Base-by-base conservation (phyloP, 139 green algal species). In the Chlamydomonas incerta region DNA sequence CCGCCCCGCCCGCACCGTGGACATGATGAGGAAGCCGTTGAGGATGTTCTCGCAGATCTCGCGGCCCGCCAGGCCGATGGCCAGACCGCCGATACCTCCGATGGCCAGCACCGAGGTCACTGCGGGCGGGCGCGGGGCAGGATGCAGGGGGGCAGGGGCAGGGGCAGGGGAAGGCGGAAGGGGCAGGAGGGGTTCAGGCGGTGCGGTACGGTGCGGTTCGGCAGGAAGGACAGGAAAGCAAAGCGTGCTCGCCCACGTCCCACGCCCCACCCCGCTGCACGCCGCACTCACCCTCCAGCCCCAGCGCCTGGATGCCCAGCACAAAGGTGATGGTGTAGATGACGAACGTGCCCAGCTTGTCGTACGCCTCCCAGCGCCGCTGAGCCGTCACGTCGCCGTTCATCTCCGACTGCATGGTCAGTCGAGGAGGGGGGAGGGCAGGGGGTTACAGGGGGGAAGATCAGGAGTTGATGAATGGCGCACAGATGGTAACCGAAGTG, bases 31-130 rank as follows among this genome's bases (percentile, higher is more conserved):
- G 80, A 98, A 94, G 68, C 96, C 96, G 52, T 96, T 98, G 85
- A 98, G 97, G 46, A 98, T 89, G 86, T 98, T 98, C 79, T 98
- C 96, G 76, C 97, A 93, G 70, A 98, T 98, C 90, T 98, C 96
- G 0, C 96, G 89, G 65, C 96, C 96, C 0, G 96, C 96, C 82
- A 98, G 88, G 97, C 96, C 96, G 60, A 98, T 95, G 46, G 96
- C 96, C 87, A 98, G 90, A 95, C 96, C 96, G 89, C 96, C 96
- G 79, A 98, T 95, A 87, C 96, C 96, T 91, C 96, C 96, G 87
- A 98, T 98, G 46, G 96, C 96, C 67, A 98, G 90, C 83, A 98
- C 95, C 5, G 92, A 96, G 0, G 81, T 88, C 58, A 92, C 89
- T 92, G 88, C 88, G 68, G 35, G 24, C n/a, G n/a, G n/a, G n/a